A percentile compares a stretch with the other conserved stretches of the same genome.
Evolutionary conservation across 768 basidiomycete species (phyloP).

Genomic region (Boletus sensibilis): DNA sequence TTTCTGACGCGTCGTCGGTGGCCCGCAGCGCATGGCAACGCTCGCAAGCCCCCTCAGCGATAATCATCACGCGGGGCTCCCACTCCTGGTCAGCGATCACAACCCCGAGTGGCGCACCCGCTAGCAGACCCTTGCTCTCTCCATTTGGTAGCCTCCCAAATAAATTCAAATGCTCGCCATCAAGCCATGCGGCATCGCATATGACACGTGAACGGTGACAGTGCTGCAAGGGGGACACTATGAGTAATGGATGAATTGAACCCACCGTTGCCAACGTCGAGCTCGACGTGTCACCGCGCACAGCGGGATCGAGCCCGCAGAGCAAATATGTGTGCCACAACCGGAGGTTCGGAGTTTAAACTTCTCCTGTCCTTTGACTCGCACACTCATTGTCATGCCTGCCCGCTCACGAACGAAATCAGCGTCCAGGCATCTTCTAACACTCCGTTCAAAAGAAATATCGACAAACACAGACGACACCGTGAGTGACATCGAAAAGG

Average conservation of each 20-base stretch:
- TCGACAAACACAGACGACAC: constrained; percentile 14
- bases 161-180: constrained; percentile 18
- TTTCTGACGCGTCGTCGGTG: constrained; percentile 5
- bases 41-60: neutral
- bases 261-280: constrained; percentile 7
- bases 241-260: constrained; percentile 2
- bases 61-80: neutral
- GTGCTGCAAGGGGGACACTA: neutral
- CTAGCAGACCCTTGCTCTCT: constrained; percentile 5
- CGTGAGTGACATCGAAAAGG: constrained; percentile 31
- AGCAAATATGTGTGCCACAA: constrained; percentile 23
- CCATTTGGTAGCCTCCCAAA: constrained; percentile 9
- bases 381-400: constrained; percentile 37
- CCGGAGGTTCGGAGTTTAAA: constrained; percentile 33
- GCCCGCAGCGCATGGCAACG: neutral
- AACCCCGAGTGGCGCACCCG: constrained; percentile 1
- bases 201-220: constrained; percentile 17
- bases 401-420: constrained; percentile 48
- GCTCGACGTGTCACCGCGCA: neutral
- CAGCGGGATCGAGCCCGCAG: neutral
- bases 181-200: constrained; percentile 2
- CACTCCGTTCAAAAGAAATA: constrained; percentile 21
- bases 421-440: constrained; percentile 6
- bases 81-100: neutral
- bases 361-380: constrained; percentile 28